These are phyloP conservation scores for Suillus cothurnatus DNA, from an alignment of 768 basidiomycete species.

Conservation along the genomic window DNA sequence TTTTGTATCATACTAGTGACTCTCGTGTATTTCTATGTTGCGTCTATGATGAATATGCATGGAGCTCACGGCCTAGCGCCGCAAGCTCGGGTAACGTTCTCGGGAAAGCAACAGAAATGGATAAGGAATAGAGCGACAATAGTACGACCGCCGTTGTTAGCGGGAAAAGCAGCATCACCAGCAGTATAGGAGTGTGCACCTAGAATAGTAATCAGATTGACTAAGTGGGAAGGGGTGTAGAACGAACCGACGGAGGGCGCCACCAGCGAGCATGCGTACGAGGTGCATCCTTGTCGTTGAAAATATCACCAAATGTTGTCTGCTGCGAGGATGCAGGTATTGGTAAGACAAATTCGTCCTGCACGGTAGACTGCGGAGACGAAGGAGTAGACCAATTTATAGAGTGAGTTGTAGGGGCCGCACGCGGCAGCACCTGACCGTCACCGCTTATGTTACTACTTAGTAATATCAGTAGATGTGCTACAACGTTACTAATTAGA, in stretches of 20 bases:
- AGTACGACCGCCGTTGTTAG: constrained; percentile 62
- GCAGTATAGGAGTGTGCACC: constrained; percentile 66
- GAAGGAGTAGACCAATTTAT: constrained; percentile 49
- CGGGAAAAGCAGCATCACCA: constrained; percentile 66
- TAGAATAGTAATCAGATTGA: constrained; percentile 22
- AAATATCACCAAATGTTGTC: constrained; percentile 46
- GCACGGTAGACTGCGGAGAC: constrained; percentile 39
- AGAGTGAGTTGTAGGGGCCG: constrained; percentile 41
- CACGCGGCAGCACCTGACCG: background rate
- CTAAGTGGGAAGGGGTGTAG: constrained; percentile 10
- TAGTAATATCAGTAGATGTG: too few species aligned
- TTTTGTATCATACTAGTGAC: constrained; percentile 3
- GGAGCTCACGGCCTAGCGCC: constrained; percentile 72
- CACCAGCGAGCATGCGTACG: constrained; percentile 31
- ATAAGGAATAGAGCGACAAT: constrained; percentile 52
- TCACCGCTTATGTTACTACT: background rate
- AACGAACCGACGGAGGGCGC: constrained; percentile 39
- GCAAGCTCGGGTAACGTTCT: constrained; percentile 75
- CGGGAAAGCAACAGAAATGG: constrained; percentile 78
- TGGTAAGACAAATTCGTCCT: constrained; percentile 54
- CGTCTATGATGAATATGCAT: constrained; percentile 62
- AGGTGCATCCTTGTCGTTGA: constrained; percentile 40
- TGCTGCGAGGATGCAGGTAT: constrained; percentile 53
- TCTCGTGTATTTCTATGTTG: background rate
- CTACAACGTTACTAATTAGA: background rate